Evolutionary conservation across 106 monocot species (phyloP).

Genomic region (Apostasia ramifera): DNA sequence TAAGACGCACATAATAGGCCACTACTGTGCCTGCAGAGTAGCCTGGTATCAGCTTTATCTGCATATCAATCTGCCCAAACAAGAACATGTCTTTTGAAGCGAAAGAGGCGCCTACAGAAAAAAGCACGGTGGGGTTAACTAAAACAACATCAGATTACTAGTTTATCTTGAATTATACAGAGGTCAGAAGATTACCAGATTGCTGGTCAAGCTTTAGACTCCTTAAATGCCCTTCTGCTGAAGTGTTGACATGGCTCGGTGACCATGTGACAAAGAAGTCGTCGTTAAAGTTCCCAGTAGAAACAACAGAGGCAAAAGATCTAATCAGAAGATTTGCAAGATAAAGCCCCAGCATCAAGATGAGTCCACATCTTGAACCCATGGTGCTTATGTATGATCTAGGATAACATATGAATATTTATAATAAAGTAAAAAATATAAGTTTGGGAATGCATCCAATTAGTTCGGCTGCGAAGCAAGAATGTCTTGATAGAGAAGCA

Average conservation of each 20-base stretch:
- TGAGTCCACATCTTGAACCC: neutral
- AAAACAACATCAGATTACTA: neutral
- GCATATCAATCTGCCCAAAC: conserved; percentile 42
- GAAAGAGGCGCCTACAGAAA: conserved; percentile 21
- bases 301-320: conserved; percentile 25
- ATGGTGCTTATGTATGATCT: neutral
- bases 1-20: conserved; percentile 39
- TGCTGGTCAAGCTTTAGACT: conserved; percentile 46
- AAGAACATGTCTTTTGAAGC: conserved; percentile 39
- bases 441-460: neutral
- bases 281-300: conserved; percentile 37
- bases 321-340: conserved; percentile 4
- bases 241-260: conserved; percentile 46
- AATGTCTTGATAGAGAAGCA: neutral
- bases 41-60: conserved; percentile 43
- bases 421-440: neutral
- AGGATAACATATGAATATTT: neutral
- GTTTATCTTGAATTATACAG: neutral
- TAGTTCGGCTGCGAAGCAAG: conserved; percentile 3
- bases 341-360: neutral
- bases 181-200: conserved; percentile 25
- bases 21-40: conserved; percentile 52
- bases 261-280: conserved; percentile 60
- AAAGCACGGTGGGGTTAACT: neutral
- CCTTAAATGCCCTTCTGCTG: conserved; percentile 35